Percentiles rank a stretch among this genome's conserved stretches.
These are phyloP conservation scores for Solanum hybrid DNA, from an alignment of 305 asterid species.

Conservation along the genomic window DNA sequence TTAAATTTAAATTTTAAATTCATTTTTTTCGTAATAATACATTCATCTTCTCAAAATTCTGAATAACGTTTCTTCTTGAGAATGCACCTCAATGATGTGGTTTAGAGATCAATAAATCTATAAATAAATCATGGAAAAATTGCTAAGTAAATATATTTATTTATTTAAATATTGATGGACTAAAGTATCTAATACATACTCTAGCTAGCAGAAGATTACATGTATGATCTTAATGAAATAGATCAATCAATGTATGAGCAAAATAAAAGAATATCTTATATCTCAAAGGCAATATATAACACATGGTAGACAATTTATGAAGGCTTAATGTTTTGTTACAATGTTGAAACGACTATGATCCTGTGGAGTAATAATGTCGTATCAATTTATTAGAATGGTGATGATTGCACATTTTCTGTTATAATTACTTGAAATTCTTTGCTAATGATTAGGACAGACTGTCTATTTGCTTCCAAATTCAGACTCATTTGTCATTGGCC, in stretches of 20 bases:
- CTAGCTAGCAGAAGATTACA: neutral
- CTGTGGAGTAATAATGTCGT: neutral
- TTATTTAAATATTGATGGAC: neutral
- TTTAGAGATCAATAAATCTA: neutral
- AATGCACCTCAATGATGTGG: neutral
- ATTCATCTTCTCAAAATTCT: neutral
- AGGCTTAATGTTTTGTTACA: neutral
- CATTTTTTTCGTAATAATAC: neutral
- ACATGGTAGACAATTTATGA: neutral
- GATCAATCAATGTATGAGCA: neutral
- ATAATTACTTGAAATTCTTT: slow-evolving; percentile 19
- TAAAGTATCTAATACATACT: neutral
- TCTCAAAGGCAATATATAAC: neutral
- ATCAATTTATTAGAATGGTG: slow-evolving; percentile 15
- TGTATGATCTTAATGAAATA: neutral
- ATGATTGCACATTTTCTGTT: slow-evolving; percentile 13
- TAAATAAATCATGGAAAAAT: too few species aligned
- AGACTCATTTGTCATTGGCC: neutral
- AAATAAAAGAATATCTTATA: neutral
- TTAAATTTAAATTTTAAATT: too few species aligned
- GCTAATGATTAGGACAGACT: slow-evolving; percentile 22
- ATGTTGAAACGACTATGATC: neutral
- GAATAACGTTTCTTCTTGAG: neutral
- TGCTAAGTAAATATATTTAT: neutral
- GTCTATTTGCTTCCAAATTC: slow-evolving; percentile 14